Evolutionary conservation across 441 rosid species (phyloP), one percentile per base, ranked within the genome.

Genomic region (Omphalea diandra): DNA sequence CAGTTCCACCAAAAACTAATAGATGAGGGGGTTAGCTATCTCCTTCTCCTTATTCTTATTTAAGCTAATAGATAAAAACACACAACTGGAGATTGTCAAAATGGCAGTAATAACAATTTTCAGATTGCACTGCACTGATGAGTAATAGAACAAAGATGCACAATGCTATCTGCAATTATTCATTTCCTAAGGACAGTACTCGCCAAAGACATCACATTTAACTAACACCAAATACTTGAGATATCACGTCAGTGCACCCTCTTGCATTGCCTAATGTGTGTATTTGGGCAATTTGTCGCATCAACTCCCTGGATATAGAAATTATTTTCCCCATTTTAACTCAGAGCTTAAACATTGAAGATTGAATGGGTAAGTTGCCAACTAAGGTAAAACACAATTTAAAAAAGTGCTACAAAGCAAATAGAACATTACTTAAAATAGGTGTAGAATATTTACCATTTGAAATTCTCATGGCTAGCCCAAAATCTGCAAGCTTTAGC

Each of bases 401-500:
- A 65, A 15, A 70, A 33, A 44, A n/a, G 46, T 54, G 68, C 7
- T 27, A 35, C 44, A 41, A 36, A 31, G 43, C 44, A 65, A 78
- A 36, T 2, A 1, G 31, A 55, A 69, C 40, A 69, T 52, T 24
- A 57, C 18, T 52, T 31, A 67, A 65, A 67, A 38, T 38, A 63
- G 59, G 49, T 49, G 41, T 22, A 20, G 50, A 73, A 73, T 33
- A 69, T 56, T 65, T 76, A 90, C 98, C 96, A 72, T 84, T 86
- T 31, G 97, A 83, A 78, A 92, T 88, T 82, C 99, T 91, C 97
- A 92, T 88, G 63, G 98, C 97, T 67, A 94, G 77, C 65, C 98
- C 97, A 79, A 94, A 94, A 88, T 94, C 99, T 71, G 99, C 97
- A 33, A 94, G 94, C 81, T 94, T 91, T 71, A 94, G 78, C 80